Base-by-base conservation (phyloP, 176 grass and related monocot genomes). In the Cymbopogon citratus region DNA sequence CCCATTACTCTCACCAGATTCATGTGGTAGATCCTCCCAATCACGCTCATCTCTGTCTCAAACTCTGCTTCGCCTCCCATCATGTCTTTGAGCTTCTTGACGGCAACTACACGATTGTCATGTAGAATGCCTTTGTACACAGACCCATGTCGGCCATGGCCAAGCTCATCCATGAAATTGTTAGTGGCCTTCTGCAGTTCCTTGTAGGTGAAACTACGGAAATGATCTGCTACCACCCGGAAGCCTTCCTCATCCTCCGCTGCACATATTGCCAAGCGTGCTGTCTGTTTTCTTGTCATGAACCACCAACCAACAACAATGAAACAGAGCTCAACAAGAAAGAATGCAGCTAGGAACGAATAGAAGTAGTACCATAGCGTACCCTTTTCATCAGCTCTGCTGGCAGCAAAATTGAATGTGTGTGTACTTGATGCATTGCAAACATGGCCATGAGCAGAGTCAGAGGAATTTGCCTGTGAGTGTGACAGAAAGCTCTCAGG, bases 161-260 rank as follows among this genome's bases (percentile, higher is more conserved):
- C 80, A 35, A 82, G 26, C 56, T 82, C 80, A 31, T 82, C 56
- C 11, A 12, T 48, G 40, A 82, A 82, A 23, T 63, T 49, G 24
- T 16, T 73, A 7, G 80, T 73, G 4, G 80, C 80, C 56, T 46
- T 48, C 54, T 19, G 21, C 26, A 82, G 1, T 12, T 82, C 80
- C 19, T 48, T 73, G 40, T 82, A 16, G 12, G 69, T 73, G 24
- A 82, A 82, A 35, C 48, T 75, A n/a, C 76, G 70, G 76, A 89
- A 89, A 41, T 89, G 81, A 26, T 66, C 67, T 0, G 45, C 62
- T 48, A 89, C 78, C 76, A 85, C 28, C 46, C 39, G 61, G 39
- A 81, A 89, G 18, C 87, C 87, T 84, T 89, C 81, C 62, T 85
- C 87, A 76, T 89, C 81, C 38, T 89, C 81, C 23, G 21, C 16